A percentile compares a stretch with the other conserved stretches of the same genome.
These are phyloP conservation scores for Scheffersomyces amazonensis DNA, from an alignment of 805 yeast genomes.

Conservation along the genomic window DNA sequence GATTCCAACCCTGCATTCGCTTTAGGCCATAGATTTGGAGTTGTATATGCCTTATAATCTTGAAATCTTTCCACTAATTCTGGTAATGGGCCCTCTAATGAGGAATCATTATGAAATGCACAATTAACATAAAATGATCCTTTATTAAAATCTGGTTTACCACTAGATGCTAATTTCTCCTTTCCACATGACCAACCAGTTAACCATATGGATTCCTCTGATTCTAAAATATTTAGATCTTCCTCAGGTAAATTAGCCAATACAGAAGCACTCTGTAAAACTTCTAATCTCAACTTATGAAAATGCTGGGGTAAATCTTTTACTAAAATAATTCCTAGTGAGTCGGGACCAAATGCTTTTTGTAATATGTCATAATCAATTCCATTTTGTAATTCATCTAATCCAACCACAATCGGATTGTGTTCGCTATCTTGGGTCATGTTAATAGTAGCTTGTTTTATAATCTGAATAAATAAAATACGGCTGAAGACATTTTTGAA, in stretches of 20 bases:
- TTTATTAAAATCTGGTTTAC: conserved; percentile 46
- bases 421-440: not conserved
- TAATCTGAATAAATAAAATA: not conserved
- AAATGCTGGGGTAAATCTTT: conserved; percentile 40
- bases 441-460: not conserved
- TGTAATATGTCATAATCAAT: conserved; percentile 26
- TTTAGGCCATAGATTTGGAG: conserved; percentile 53
- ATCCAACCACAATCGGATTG: conserved; percentile 27
- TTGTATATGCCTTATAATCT: conserved; percentile 42
- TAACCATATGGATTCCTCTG: conserved; percentile 49
- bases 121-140: conserved; percentile 62
- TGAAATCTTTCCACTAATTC: conserved; percentile 28
- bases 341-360: conserved; percentile 53
- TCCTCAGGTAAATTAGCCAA: conserved; percentile 38
- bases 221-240: conserved; percentile 38
- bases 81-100: conserved; percentile 44
- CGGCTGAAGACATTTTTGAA: not conserved
- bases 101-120: conserved; percentile 45
- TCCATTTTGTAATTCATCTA: conserved; percentile 28
- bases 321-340: conserved; percentile 53
- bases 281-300: conserved; percentile 36
- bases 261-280: conserved; percentile 39
- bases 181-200: conserved; percentile 64
- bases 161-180: conserved; percentile 42
- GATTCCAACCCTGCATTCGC: conserved; percentile 12